Base-by-base conservation (phyloP, 1,284 basidiomycete genomes). In the Lentinula novae-zelandiae region DNA sequence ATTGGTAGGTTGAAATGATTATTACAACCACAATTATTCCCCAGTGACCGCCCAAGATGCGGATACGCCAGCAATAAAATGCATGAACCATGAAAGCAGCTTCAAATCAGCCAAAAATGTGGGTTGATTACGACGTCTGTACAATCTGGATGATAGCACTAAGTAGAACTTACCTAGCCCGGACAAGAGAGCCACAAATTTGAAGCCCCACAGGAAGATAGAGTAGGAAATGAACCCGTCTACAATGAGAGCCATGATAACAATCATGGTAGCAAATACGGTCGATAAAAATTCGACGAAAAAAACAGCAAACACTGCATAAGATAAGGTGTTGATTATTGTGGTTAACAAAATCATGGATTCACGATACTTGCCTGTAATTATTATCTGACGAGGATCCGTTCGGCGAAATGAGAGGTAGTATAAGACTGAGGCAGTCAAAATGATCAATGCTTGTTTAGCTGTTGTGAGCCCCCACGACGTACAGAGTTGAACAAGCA, bases 401-500 rank as follows among this genome's bases (percentile, higher is more conserved):
- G 9, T 57, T 22, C 42, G 54, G 36, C n/a, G 33, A 48, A 60
- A 62, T 31, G 58, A 60, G n/a, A 62, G 34, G 55, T 58, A 62
- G 44, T 64, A 64, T n/a, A 64, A n/a, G 17, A 60, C 63, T 64
- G 40, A 9, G 13, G 12, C 13, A 15, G 15, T 12, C 27, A 27
- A 27, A 46, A 27, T 15, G 20, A 15, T 27, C 0, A 17, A 36
- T 51, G 6, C 20, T 40, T 20, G 27, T 27, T 27, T 27, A 0
- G 27, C 27, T 27, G 27, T 3, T 27, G 27, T 27, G 34, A 34
- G 31, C 17, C 17, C 3, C 40, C 8, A 13, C 34, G 22, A 63
- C 62, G 15, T 51, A 64, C 63, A 64, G 44, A 62, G 50, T 62
- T 64, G 63, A 10, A 62, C 57, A n/a, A 62, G 33, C 34, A 64